Evolutionary conservation across 495 filamentous ascomycete genomes (phyloP), one percentile per base, ranked within the genome.

Genomic region (Podospora sp.): DNA sequence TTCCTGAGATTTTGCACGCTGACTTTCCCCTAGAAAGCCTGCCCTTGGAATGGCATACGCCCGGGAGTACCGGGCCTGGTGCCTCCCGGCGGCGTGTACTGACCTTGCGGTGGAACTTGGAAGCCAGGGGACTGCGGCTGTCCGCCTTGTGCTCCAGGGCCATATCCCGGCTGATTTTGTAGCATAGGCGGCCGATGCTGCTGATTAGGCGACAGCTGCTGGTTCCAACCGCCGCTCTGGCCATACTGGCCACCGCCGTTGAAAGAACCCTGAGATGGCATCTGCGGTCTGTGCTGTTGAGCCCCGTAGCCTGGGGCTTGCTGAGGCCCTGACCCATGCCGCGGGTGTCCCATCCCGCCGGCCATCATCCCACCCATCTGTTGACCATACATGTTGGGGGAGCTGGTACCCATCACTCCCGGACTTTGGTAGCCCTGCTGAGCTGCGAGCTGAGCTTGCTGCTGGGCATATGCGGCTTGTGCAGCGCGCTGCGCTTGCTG

Each of bases 401-500:
- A 58, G 46, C 36, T 60, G 29, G 58, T 53, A 6, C 63, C 65
- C 75, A 67, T 63, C 71, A 72, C 35, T 24, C 51, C 59, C 49
- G 68, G 66, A 8, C 52, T 62, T 24, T 74, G 67, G 52, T 65
- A 56, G 24, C 53, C 68, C 21, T 78, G 78, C 27, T 72, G 69
- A 11, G 62, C 40, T 12, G 68, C 55, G 35, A 68, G 69, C 18
- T 78, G 71, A 9, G 69, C 68, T 55, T 84, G 83, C 29, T 76
- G 72, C n/a, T 80, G 77, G 16, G 72, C 73, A 35, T 72, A 74
- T 46, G 73, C 70, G 21, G 66, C 73, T 72, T 78, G 63, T 24
- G 74, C 68, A 25, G 67, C 68, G 63, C 75, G 66, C 63, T 79
- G 72, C 27, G 81, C 78, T 35, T 80, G 79, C 50, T 80, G 79